These are phyloP conservation scores for Diaporthe humulicola DNA, from an alignment of 2,329 filamentous ascomycete species.

Conservation along the genomic window DNA sequence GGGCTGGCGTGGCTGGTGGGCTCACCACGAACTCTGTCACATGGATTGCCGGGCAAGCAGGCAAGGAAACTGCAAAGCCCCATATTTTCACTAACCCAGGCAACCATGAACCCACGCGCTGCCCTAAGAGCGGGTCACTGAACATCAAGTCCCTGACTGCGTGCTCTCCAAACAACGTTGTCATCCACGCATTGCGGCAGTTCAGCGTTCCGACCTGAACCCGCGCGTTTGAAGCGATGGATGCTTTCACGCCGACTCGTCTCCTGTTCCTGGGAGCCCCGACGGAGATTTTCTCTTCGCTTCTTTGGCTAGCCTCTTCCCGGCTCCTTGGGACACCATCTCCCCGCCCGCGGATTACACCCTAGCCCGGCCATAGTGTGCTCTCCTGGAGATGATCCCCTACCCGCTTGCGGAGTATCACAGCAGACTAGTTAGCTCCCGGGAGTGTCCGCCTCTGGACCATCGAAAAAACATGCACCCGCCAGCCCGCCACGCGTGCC, in stretches of 20 bases:
- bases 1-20: not conserved
- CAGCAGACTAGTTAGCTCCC: not conserved
- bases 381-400: conserved; percentile 9
- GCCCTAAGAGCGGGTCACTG: conserved; percentile 30
- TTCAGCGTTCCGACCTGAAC: not conserved
- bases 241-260: not conserved
- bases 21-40: conserved; percentile 5
- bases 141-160: not conserved
- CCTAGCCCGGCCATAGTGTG: not conserved
- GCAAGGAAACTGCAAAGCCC: too few relatives aligned
- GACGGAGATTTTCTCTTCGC: not conserved
- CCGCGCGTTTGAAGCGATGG: not conserved
- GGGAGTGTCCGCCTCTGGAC: conserved; percentile 23
- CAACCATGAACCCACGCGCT: not conserved
- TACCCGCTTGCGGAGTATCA: not conserved
- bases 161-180: not conserved
- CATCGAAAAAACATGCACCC: not conserved
- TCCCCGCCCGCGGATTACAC: conserved; percentile 10
- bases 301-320: conserved; percentile 13
- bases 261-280: not conserved
- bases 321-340: conserved; percentile 18
- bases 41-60: not conserved
- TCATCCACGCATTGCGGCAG: not conserved
- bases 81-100: conserved; percentile 7
- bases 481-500: not conserved